Evolutionary conservation across 2,329 filamentous ascomycete species (phyloP).

Genomic region (Sarocladium strictum): DNA sequence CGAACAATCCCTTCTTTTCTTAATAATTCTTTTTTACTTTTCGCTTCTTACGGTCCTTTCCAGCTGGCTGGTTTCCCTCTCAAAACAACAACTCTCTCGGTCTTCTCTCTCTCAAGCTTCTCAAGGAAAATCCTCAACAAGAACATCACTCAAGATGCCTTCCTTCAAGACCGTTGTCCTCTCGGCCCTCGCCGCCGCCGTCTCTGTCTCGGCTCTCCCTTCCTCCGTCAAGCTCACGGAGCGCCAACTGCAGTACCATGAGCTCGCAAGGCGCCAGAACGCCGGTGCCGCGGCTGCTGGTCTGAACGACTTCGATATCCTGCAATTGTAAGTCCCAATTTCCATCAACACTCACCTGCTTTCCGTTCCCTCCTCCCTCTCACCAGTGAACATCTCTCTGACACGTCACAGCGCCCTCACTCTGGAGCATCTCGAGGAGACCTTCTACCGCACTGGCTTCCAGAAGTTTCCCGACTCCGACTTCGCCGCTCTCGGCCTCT

Average conservation of each 20-base stretch:
- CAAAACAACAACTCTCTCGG: conserved; percentile 1
- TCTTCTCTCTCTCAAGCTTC: neutral
- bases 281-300: conserved; percentile 39
- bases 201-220: conserved; percentile 37
- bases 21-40: conserved; percentile 9
- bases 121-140: neutral
- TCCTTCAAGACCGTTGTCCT: conserved; percentile 35
- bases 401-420: conserved; percentile 48
- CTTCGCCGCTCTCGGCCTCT: conserved; percentile 48
- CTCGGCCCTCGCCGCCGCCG: conserved; percentile 38
- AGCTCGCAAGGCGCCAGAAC: conserved; percentile 44
- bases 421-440: conserved; percentile 67
- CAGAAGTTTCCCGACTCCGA: conserved; percentile 57
- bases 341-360: no score
- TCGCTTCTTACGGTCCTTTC: conserved; percentile 8
- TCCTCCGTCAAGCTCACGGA: conserved; percentile 35
- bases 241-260: conserved; percentile 40
- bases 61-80: conserved; percentile 9
- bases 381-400: no score
- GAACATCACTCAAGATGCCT: conserved; percentile 22
- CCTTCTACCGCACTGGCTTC: conserved; percentile 68
- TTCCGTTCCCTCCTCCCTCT: no score
- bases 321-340: conserved; percentile 47
- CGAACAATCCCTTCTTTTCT: conserved; percentile 4
- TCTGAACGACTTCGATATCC: conserved; percentile 47